Percentiles rank a stretch among this genome's conserved stretches.
Evolutionary conservation across 805 yeast genomes (phyloP).

Genomic region (Wickerhamiella siamensis): DNA sequence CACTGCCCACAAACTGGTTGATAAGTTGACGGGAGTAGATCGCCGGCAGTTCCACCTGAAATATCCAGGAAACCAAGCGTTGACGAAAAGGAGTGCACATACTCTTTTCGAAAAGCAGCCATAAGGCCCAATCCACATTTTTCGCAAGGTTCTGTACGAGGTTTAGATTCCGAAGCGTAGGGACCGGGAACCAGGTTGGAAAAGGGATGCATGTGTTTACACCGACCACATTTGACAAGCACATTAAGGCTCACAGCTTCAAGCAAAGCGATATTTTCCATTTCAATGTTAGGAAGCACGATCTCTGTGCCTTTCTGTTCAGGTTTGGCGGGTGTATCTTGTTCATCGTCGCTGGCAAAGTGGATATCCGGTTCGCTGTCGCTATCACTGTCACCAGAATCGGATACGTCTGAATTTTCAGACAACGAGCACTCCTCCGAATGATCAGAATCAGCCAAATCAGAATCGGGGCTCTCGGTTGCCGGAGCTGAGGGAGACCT

Average conservation of each 20-base stretch:
- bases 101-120: constrained; percentile 26
- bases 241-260: constrained; percentile 25
- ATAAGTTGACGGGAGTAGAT: constrained; percentile 26
- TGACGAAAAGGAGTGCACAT: constrained; percentile 22
- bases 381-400: constrained; percentile 10
- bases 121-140: constrained; percentile 25
- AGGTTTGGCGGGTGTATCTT: constrained; percentile 5
- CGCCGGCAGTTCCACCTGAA: constrained; percentile 26
- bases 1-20: constrained; percentile 27
- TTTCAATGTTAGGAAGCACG: constrained; percentile 21
- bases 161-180: constrained; percentile 23
- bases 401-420: not conserved
- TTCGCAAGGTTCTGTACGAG: constrained; percentile 22
- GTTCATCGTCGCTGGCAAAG: constrained; percentile 21
- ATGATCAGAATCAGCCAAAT: no score
- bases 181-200: constrained; percentile 24
- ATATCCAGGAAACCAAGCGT: constrained; percentile 28
- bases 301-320: constrained; percentile 24
- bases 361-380: constrained; percentile 13
- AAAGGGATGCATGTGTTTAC: constrained; percentile 26
- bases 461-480: no score
- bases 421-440: no score
- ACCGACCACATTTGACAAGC: constrained; percentile 26
- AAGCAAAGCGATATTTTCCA: constrained; percentile 23
- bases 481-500: not conserved